These are phyloP conservation scores for Candida tropicalis DNA, from an alignment of 1,139 yeast genomes.

Conservation along the genomic window DNA sequence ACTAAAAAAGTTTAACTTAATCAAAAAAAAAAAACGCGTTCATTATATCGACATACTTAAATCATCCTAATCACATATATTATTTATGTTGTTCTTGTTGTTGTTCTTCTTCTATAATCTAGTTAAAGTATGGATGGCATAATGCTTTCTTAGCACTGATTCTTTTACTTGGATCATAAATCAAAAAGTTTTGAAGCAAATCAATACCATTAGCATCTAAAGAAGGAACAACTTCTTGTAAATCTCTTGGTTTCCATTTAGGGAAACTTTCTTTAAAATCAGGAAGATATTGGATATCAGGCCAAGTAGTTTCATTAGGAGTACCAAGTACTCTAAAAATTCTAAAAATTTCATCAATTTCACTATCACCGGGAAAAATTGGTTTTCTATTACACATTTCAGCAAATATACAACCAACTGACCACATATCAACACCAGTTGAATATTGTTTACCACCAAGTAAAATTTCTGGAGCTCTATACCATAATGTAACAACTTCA, in stretches of 20 bases:
- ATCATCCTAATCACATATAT: too few relatives aligned
- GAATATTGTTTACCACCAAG: slow-evolving; percentile 97
- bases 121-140: slow-evolving; percentile 82
- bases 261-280: slow-evolving; percentile 97
- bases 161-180: slow-evolving; percentile 92
- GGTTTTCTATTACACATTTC: slow-evolving; percentile 98
- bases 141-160: slow-evolving; percentile 94
- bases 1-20: too few relatives aligned
- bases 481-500: slow-evolving; percentile 98
- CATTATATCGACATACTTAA: too few relatives aligned
- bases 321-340: slow-evolving; percentile 93
- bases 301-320: slow-evolving; percentile 94
- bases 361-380: slow-evolving; percentile 95
- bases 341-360: slow-evolving; percentile 95
- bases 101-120: too few relatives aligned
- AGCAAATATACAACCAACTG: slow-evolving; percentile 96
- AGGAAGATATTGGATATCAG: slow-evolving; percentile 91
- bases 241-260: slow-evolving; percentile 80
- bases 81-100: too few relatives aligned
- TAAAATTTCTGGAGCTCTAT: slow-evolving; percentile 93
- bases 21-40: too few relatives aligned
- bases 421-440: slow-evolving; percentile 99
- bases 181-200: slow-evolving; percentile 73
- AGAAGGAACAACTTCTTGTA: slow-evolving; percentile 74
- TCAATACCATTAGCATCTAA: slow-evolving; percentile 84